Base-by-base conservation (phyloP, 345 rosid genomes). In the Ricinus communis region DNA sequence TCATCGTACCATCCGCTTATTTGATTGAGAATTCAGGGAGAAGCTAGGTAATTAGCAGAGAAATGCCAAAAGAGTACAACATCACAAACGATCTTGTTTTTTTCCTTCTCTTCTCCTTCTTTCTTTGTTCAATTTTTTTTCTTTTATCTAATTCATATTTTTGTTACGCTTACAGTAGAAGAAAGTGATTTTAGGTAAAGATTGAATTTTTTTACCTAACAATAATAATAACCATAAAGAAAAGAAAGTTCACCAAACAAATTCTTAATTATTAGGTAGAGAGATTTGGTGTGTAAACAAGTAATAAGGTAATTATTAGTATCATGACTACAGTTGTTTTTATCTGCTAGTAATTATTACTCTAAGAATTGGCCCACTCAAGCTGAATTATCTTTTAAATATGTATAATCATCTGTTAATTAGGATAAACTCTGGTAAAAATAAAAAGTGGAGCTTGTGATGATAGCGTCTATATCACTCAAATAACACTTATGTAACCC, bases 21-120 rank as follows among this genome's bases (percentile, higher is more conserved):
- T 25, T 25, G 7, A 5, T 0, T 65, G 19, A 8, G 50, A 40
- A 33, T 43, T 63, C 10, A 14, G 11, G 10, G 9, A 8, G 8
- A 49, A 65, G 30, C 30, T 45, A 24, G 9, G 33, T 13, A 11
- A 5, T 27, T 43, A 24, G 3, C 51, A 43, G 27, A 43, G 41
- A 36, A 67, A 51, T 33, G 15, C 14, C 13, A 36, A 36, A 40
- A 38, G 21, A 15, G n/a, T n/a, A n/a, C n/a, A n/a, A n/a, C n/a
- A 30, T 31, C 24, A 54, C 22, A 25, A 41, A 6, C 14, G 62
- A 68, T 53, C 71, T 65, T 45, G 68, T 9, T 60, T 53, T 60
- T 2, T n/a, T n/a, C 5, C 21, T n/a, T 62, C 8, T 19, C 9
- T 60, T 33, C 1, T 1, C 6, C 8, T 19, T 0, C 2, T 16